Percentiles rank a stretch among this genome's conserved stretches.
These are phyloP conservation scores for Abrus precatorius DNA, from an alignment of 306 rosid genomes.

Conservation along the genomic window DNA sequence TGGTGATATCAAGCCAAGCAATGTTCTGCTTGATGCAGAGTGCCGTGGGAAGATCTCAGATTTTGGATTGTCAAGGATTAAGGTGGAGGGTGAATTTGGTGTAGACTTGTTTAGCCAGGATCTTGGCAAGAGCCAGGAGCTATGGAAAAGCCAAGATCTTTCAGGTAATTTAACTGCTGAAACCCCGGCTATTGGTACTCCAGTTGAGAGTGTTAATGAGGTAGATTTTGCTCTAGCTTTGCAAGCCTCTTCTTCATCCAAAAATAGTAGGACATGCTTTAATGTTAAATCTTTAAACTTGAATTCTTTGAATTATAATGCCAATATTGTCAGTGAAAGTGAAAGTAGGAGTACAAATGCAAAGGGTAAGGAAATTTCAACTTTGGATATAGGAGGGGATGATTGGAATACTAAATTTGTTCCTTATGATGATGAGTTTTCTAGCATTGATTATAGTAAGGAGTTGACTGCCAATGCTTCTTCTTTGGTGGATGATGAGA, in stretches of 20 bases:
- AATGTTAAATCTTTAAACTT: conserved; percentile 72
- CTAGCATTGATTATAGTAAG: conserved; percentile 79
- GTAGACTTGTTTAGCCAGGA: conserved; percentile 95
- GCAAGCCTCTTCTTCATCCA: conserved; percentile 89
- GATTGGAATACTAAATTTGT: conserved; percentile 80
- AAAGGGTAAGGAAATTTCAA: conserved; percentile 83
- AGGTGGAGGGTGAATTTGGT: conserved; percentile 86
- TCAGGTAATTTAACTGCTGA: conserved; percentile 83
- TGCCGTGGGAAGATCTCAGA: conserved; percentile 79
- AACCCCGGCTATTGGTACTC: conserved; percentile 82
- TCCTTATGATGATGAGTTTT: conserved; percentile 82
- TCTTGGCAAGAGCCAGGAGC: conserved; percentile 79
- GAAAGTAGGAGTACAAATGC: conserved; percentile 59
- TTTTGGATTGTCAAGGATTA: conserved; percentile 92
- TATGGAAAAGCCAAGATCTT: conserved; percentile 85
- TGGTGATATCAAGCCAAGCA: conserved; percentile 94
- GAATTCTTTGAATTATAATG: conserved; percentile 76
- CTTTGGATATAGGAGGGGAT: conserved; percentile 64
- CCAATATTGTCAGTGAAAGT: conserved; percentile 67
- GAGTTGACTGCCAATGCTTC: conserved; percentile 64
- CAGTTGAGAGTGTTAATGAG: conserved; percentile 83
- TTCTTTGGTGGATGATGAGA: conserved; percentile 61
- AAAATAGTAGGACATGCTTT: conserved; percentile 64
- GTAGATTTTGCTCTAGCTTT: conserved; percentile 96
- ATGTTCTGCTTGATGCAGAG: conserved; percentile 81